Conservation (phyloP, 2,329 filamentous ascomycete species). For the Thelonectria blattea region DNA sequence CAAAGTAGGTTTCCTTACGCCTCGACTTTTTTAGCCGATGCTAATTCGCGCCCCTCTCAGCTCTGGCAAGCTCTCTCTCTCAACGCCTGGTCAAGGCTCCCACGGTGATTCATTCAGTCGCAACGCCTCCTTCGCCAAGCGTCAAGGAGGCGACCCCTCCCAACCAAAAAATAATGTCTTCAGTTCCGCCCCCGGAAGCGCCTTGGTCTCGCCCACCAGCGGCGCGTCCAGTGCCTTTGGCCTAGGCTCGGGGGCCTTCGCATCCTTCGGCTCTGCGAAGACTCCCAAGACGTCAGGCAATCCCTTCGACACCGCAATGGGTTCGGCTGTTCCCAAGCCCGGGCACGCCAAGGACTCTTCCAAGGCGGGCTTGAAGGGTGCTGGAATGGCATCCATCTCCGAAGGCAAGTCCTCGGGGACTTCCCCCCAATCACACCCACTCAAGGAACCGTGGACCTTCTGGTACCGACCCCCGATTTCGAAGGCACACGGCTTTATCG, state of each 20-base stretch:
- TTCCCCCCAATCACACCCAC: slow-evolving; percentile 54
- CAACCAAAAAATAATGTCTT: slow-evolving; percentile 82
- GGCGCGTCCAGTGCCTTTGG: slow-evolving; percentile 89
- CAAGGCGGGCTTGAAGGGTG: slow-evolving; percentile 40
- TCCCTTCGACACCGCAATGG: slow-evolving; percentile 77
- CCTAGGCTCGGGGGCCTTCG: slow-evolving; percentile 92
- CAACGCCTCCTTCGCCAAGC: slow-evolving; percentile 70
- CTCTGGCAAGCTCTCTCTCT: slow-evolving; percentile 88
- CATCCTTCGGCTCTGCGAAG: slow-evolving; percentile 81
- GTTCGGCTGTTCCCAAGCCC: slow-evolving; percentile 46
- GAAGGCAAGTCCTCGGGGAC: slow-evolving; percentile 46
- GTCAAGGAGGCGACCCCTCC: slow-evolving; percentile 74
- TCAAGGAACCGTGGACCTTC: slow-evolving; percentile 92
- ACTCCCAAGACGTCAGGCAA: slow-evolving; percentile 85
- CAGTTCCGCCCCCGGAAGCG: slow-evolving; percentile 70
- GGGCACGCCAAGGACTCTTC: slow-evolving; percentile 40
- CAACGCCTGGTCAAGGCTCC: slow-evolving; percentile 68
- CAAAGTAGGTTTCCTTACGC: slow-evolving; percentile 66
- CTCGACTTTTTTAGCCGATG: slow-evolving; percentile 3
- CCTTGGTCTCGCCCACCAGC: slow-evolving; percentile 50
- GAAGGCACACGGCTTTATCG: slow-evolving; percentile 84
- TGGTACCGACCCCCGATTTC: slow-evolving; percentile 97
- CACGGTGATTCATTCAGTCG: slow-evolving; percentile 65
- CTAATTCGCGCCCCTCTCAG: slow-evolving; percentile 50
- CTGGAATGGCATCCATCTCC: slow-evolving; percentile 54